Evolutionary conservation across 2,329 filamentous ascomycete genomes (phyloP), one percentile per base, ranked within the genome.

Genomic region (Colletotrichum theobromicola): DNA sequence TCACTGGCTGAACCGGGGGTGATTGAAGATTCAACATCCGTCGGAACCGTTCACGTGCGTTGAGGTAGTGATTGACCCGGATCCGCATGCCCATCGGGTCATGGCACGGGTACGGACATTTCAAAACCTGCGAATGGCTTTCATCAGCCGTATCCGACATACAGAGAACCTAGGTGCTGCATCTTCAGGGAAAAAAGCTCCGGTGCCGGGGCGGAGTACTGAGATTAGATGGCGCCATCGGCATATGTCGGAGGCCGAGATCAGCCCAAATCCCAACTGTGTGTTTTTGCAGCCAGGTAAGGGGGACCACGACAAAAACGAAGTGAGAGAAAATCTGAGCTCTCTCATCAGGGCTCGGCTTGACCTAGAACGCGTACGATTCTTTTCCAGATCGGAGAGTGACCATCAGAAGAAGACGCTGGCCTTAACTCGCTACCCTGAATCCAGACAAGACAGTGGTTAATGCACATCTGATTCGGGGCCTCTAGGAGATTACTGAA

Each of bases 311-410:
- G 10, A 13, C 1, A 13, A 2, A 4, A 7, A 5, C 1, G 42
- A 21, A 50, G 21, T 1, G 10, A 7, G 42, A 50, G 3, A 50
- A 21, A 6, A 21, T 21, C 42, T 6, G n/a, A 2, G n/a, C 5
- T 50, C 0, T 50, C 21, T 7, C 0, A 10, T 7, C 13, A 4
- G 42, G n/a, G 2, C 1, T 50, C 10, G n/a, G 42, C 42, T 10
- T 46, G 5, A 46, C 34, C 34, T 35, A 15, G 13, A 35, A 6
- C 5, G 13, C 34, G 34, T 6, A 15, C 9, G 18, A 12, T 5
- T 4, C 0, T 46, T 46, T 13, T 46, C 42, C 1, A 2, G n/a
- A 46, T 46, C 21, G n/a, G 2, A 50, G 42, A 7, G 21, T 21
- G 10, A 50, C 21, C 42, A 21, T 50, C 42, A 50, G 42, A n/a